A percentile compares a stretch with the other conserved stretches of the same genome.
These are phyloP conservation scores for Rhododendron ovatum DNA, from an alignment of 148 eudicot species.

Conservation along the genomic window DNA sequence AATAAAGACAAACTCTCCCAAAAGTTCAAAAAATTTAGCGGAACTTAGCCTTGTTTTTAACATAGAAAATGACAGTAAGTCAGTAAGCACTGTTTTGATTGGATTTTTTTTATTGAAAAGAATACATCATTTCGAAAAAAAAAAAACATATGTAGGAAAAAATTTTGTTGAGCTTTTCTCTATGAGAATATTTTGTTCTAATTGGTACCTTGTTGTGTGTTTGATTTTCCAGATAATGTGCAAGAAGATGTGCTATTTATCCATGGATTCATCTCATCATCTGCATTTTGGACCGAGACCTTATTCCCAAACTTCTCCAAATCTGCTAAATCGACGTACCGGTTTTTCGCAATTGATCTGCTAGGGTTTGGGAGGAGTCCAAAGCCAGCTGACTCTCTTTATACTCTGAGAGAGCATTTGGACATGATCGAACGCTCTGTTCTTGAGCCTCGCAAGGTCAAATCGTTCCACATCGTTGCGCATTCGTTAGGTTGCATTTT, in stretches of 20 bases:
- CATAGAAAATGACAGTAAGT: no score
- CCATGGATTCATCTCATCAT: conserved; percentile 90
- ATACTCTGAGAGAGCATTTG: conserved; percentile 77
- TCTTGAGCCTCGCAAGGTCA: conserved; percentile 45
- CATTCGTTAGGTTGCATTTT: conserved; percentile 93
- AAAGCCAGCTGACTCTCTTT: conserved; percentile 73
- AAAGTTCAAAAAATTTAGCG: no score
- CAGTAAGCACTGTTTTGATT: no score
- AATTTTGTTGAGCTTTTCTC: no score
- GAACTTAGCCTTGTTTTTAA: no score
- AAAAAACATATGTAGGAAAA: no score
- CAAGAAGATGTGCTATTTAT: conserved; percentile 77
- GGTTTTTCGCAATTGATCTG: conserved; percentile 74
- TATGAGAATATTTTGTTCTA: neutral
- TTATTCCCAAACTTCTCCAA: conserved; percentile 73
- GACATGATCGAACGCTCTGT: conserved; percentile 90
- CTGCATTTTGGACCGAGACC: conserved; percentile 91
- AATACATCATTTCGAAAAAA: no score
- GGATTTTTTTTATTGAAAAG: no score
- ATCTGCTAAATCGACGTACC: conserved; percentile 54
- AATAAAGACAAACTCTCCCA: no score
- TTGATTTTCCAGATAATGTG: conserved; percentile 26
- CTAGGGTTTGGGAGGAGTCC: conserved; percentile 94
- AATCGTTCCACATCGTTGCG: conserved; percentile 89
- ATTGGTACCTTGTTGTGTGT: neutral